Evolutionary conservation across 2,329 filamentous ascomycete genomes (phyloP).

Genomic region (Aspergillus brasiliensis): DNA sequence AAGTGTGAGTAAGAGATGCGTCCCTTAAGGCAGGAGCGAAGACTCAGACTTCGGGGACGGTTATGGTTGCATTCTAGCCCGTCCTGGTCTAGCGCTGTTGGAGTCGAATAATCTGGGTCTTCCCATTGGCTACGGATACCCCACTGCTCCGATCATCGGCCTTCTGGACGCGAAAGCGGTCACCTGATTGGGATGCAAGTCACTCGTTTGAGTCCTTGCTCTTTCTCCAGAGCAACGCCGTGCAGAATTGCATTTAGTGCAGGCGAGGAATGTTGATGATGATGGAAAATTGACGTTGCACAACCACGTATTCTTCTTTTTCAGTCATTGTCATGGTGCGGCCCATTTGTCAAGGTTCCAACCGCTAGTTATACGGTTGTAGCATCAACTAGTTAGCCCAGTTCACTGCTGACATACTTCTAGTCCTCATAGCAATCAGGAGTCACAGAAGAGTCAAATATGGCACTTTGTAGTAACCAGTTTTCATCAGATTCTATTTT

Average conservation of each 20-base stretch:
- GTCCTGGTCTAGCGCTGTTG: slow-evolving; percentile 15
- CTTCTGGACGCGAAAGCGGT: slow-evolving; percentile 2
- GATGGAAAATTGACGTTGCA: neutral
- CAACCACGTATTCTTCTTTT: neutral
- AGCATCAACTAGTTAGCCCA: neutral
- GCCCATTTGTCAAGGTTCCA: neutral
- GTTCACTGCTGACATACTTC: neutral
- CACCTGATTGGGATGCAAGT: slow-evolving; percentile 18
- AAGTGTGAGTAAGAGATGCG: slow-evolving; percentile 23
- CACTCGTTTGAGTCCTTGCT: neutral
- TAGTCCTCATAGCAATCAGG: neutral
- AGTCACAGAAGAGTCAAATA: neutral
- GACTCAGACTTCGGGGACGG: slow-evolving; percentile 18
- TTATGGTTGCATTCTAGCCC: slow-evolving; percentile 10
- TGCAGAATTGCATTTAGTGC: neutral
- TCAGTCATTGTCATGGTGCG: neutral
- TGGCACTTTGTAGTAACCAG: neutral
- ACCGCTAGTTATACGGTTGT: neutral
- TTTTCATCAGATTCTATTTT: neutral
- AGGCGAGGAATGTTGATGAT: neutral
- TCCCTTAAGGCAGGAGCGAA: slow-evolving; percentile 27
- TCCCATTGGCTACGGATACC: slow-evolving; percentile 27
- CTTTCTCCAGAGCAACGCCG: neutral
- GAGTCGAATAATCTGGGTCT: slow-evolving; percentile 28
- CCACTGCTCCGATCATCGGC: slow-evolving; percentile 36